Percentiles rank a stretch among this genome's conserved stretches.
Conservation (phyloP, 768 basidiomycete genomes). For the Symmetrospora coprosmae region DNA sequence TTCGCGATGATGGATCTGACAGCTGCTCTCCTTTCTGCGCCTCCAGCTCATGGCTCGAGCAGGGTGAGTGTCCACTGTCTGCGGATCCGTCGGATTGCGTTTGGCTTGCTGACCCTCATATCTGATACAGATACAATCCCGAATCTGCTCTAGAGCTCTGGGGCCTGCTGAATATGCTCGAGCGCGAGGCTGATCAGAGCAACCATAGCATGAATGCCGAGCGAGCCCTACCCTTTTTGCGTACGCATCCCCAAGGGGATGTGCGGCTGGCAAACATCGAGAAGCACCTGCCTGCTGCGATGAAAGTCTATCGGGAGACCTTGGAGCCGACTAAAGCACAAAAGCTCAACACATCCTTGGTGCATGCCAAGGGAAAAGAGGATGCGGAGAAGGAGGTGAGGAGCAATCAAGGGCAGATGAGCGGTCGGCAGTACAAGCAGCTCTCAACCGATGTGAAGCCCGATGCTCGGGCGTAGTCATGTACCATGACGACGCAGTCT, state of each 20-base stretch:
- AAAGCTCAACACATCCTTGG: background rate
- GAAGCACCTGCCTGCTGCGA: conserved; percentile 29
- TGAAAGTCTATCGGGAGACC: conserved; percentile 27
- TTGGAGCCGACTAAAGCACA: conserved; percentile 14
- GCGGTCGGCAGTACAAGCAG: no score
- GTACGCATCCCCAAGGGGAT: conserved; percentile 42
- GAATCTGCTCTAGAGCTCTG: conserved; percentile 39
- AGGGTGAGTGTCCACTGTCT: no score
- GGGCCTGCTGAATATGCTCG: conserved; percentile 41
- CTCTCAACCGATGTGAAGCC: no score
- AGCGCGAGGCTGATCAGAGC: conserved; percentile 37
- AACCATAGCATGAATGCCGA: conserved; percentile 34
- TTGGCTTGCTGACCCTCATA: no score
- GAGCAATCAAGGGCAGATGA: no score
- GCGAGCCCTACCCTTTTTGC: conserved; percentile 37
- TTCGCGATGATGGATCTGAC: no score
- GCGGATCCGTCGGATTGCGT: no score
- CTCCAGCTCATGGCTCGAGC: conserved; percentile 41
- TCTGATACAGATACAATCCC: conserved; percentile 42
- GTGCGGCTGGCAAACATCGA: conserved; percentile 34
- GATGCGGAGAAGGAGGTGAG: no score
- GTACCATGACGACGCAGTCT: no score
- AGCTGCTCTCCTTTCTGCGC: background rate
- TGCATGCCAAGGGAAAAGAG: background rate
- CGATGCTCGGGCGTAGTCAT: no score